Base-by-base conservation (phyloP, 1,284 basidiomycete genomes). In the Naganishia albida region DNA sequence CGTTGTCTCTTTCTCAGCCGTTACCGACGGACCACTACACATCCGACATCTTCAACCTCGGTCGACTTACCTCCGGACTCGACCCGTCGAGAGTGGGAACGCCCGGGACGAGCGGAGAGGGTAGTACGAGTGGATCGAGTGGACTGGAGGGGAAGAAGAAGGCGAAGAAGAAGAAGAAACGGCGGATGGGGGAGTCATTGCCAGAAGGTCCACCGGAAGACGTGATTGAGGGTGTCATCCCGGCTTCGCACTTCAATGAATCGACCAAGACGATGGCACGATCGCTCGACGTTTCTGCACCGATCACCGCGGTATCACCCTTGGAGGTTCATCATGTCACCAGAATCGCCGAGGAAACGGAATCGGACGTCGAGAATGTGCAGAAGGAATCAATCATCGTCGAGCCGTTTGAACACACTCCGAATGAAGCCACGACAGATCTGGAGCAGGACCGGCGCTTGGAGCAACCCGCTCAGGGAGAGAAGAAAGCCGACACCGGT, bases 301-400 rank as follows among this genome's bases (percentile, higher is more conserved):
- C 28, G n/a, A 25, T 20, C 44, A 30, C 16, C 25, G 20, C 28
- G n/a, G n/a, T n/a, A n/a, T n/a, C n/a, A 25, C 18, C n/a, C n/a
- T 15, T 25, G 16, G 1, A 43, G n/a, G 26, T 30, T 38, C 28
- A 16, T 23, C 30, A 49, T 10, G 30, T 59, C n/a, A 16, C 20
- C n/a, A n/a, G n/a, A n/a, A n/a, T n/a, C n/a, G n/a, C n/a, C n/a
- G 56, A 39, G 15, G 34, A 23, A 7, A 25, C 44, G 20, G 34
- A 15, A 18, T 49, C 44, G 2, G 56, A 59, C 20, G 56, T 23
- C 20, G 56, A 59, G 30, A 25, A n/a, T n/a, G n/a, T 44, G 7
- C 44, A 48, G 28, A 59, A 59, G 56, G 56, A 59, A 38, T 59
- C 56, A 7, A 59, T 59, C 28, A 59, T 49, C 18, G 56, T 59